Percentiles rank a stretch among this genome's conserved stretches.
Evolutionary conservation across 768 basidiomycete species (phyloP).

Genomic region (Mycena olivaceomarginata): DNA sequence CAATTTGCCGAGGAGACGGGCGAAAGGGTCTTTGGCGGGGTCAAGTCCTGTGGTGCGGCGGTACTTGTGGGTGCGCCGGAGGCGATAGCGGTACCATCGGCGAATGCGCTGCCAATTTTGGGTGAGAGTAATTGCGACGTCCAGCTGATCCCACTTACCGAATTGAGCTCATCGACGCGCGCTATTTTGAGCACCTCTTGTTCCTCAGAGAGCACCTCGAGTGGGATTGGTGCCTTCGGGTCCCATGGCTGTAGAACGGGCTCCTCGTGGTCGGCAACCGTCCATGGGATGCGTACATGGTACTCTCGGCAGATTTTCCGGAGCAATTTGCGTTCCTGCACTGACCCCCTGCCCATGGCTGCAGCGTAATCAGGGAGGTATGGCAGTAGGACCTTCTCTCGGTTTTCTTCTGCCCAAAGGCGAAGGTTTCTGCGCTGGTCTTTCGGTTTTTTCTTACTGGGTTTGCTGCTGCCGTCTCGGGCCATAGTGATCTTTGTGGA

Average conservation of each 20-base stretch:
- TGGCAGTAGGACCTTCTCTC: slow-evolving; percentile 1
- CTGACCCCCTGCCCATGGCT: not conserved
- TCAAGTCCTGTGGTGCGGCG: not conserved
- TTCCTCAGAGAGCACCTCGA: not conserved
- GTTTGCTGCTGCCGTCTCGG: not conserved
- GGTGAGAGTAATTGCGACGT: not conserved
- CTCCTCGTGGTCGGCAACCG: not conserved
- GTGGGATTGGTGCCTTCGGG: not conserved
- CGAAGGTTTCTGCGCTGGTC: not conserved
- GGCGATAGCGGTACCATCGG: slow-evolving; percentile 18
- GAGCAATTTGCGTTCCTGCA: not conserved
- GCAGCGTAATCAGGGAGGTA: slow-evolving; percentile 11
- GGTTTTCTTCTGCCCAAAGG: too few relatives aligned
- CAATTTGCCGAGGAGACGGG: not conserved
- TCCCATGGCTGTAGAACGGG: not conserved
- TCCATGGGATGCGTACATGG: slow-evolving; percentile 20
- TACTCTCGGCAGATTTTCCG: not conserved
- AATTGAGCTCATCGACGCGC: not conserved
- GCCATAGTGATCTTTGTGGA: too few relatives aligned
- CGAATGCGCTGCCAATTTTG: slow-evolving; percentile 21
- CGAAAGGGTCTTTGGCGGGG: slow-evolving; percentile 18
- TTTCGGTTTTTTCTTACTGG: slow-evolving; percentile 2
- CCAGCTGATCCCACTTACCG: not conserved
- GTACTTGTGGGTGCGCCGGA: not conserved
- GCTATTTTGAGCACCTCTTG: not conserved